Evolutionary conservation across 1,284 basidiomycete species (phyloP), one percentile per base, ranked within the genome.

Genomic region (Retiboletus flavoniger): DNA sequence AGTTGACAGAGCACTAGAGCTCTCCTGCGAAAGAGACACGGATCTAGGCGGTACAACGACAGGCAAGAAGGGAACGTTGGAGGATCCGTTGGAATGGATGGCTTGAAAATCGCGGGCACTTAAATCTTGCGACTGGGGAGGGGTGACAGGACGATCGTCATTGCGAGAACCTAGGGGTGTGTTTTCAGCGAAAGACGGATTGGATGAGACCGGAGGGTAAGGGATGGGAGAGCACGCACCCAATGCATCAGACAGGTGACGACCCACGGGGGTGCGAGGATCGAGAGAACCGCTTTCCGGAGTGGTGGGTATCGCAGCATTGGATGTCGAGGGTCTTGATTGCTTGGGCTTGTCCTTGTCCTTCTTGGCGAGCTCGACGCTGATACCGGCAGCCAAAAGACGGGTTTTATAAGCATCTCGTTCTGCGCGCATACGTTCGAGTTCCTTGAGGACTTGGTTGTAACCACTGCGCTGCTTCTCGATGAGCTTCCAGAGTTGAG

Each of bases 401-500:
- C 77, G 79, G 45, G 67, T 59, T 63, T 82, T 85, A 66, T 82
- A 85, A 4, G 75, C 68, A 63, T 93, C 92, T n/a, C 92, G 80
- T 67, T 94, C 92, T 19, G 76, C 75, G 16, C 92, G 80, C 50
- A 95, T 81, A 42, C 93, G 82, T 59, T 94, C 92, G 41, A 91
- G 75, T 60, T 92, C 89, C 72, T 87, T 89, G 67, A 89, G 75
- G 50, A 88, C 81, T 55, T 88, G 82, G 57, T 79, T 83, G 64
- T 90, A 89, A 7, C 81, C 85, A 35, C 80, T 71, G 50, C 87
- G 79, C 63, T 93, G 90, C 70, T 93, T 93, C 78, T 95, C 93
- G 68, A 95, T 87, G 57, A 95, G 79, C 71, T 93, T 94, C 93
- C 93, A 95, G 29, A 95, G 81, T 72, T 94, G 91, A 7, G 85